Base-by-base conservation (phyloP, 176 grass and related monocot genomes). In the Aegilops bicornis region DNA sequence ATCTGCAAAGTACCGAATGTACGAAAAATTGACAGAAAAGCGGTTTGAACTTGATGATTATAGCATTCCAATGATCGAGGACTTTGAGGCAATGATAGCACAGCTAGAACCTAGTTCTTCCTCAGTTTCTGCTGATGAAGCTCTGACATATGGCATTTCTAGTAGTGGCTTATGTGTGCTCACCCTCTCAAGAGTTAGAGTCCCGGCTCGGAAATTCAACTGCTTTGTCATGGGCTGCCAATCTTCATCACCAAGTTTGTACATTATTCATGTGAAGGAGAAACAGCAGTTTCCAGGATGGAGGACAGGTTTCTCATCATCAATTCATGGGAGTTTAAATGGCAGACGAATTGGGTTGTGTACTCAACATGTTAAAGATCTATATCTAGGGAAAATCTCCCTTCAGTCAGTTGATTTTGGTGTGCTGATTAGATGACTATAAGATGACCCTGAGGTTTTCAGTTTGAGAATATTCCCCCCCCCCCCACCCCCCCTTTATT, bases 331-430 rank as follows among this genome's bases (percentile, higher is more conserved):
- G 39, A 91, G 93, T 83, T 88, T 95, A 79, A 52, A 98, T 80
- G 81, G 93, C 79, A 98, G 63, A 74, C 86, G 86, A 76, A 85
- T 98, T 88, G 93, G 96, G 27, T 87, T 98, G 74, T 95, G 93
- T 82, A 92, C 66, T 65, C 84, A 95, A 68, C 96, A 95, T 88
- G 86, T 98, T 87, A 95, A 95, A 87, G 93, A 95, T 94, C 67
- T 98, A 77, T 98, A 98, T 87, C 56, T 94, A 56, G 96, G 96
- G 30, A 27, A 90, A 73, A 90, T 95, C 75, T 95, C 96, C 48
- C 96, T 98, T 61, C 93, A 95, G 76, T 95, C 90, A 48, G 79
- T 98, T 73, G 96, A 98, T 83, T 95, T 98, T 79, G 91, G 93
- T 82, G 87, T 86, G 81, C 70, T 91, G 56, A 88, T 79, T 76